Evolutionary conservation across 805 yeast genomes (phyloP).

Genomic region (Cyberlindnera maritima): DNA sequence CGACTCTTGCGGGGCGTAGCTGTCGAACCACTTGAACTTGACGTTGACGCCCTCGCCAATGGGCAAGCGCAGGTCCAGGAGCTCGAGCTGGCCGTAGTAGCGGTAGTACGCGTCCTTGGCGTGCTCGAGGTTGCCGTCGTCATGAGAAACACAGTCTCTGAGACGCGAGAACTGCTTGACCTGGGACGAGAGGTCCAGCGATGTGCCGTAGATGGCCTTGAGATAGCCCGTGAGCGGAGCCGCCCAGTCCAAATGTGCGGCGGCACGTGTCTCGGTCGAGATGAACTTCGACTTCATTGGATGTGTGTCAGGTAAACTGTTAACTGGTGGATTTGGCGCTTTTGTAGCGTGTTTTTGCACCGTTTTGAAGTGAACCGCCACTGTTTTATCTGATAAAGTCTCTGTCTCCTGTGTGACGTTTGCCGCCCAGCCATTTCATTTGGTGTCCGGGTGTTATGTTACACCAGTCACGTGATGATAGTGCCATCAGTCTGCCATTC

Average conservation of each 20-base stretch:
- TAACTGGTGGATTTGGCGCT: not conserved
- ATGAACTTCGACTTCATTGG: constrained; percentile 24
- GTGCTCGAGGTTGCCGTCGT: constrained; percentile 46
- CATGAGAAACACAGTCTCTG: constrained; percentile 28
- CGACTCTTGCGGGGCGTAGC: constrained; percentile 47
- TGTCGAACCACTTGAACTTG: constrained; percentile 79
- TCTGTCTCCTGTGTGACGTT: too few relatives aligned
- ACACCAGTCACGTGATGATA: too few relatives aligned
- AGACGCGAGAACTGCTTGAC: constrained; percentile 55
- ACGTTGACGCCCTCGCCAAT: constrained; percentile 52
- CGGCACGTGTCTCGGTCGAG: constrained; percentile 33
- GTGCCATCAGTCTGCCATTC: constrained; percentile 2
- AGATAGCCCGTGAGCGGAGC: constrained; percentile 58
- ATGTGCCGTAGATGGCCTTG: constrained; percentile 58
- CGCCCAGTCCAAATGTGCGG: constrained; percentile 65
- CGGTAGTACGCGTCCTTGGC: constrained; percentile 57
- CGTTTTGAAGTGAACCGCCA: too few relatives aligned
- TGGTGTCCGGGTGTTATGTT: constrained; percentile 7
- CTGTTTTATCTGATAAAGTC: too few relatives aligned
- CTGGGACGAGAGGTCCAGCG: constrained; percentile 56
- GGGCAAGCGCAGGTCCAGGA: constrained; percentile 75
- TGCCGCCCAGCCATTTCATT: too few relatives aligned
- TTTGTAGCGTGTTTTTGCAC: too few relatives aligned
- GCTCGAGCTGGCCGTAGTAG: constrained; percentile 80
- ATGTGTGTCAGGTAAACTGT: not conserved